Evolutionary conservation across 2,329 filamentous ascomycete species (phyloP), one percentile per base, ranked within the genome.

Genomic region (Colletotrichum phormii): DNA sequence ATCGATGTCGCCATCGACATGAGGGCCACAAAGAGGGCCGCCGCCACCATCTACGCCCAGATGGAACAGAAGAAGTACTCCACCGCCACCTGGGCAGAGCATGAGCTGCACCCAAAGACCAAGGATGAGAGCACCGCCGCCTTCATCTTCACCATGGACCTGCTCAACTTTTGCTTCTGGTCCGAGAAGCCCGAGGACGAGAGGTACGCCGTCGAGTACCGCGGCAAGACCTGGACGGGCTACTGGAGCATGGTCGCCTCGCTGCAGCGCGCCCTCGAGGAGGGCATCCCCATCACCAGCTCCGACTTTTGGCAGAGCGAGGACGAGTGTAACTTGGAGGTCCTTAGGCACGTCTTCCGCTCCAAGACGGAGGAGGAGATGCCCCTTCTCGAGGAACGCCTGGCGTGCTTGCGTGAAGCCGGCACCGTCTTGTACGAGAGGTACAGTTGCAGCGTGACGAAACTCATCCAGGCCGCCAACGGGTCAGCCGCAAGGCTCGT

Each of bases 111-210:
- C 78, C 97, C 97, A 1, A 93, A 95, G 81, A 78, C 89, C 54
- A 95, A 95, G 79, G 92, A 97, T 79, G 93, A 94, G 78, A 88
- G 83, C 63, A 95, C 95, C 0, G 90, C 97, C 26, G 92, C 94
- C 75, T 98, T 99, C 80, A 96, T 99, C 78, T 98, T 99, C 81
- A 95, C 94, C 24, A 97, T 99, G 95, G 97, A 99, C 81, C 82
- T 99, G 33, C 85, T 99, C 63, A 99, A 99, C 81, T 99, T 98
- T 80, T 97, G 93, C 26, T 99, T 99, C 82, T 99, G 97, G 97
- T 97, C 94, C 15, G 92, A 94, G 64, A 80, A 83, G 57, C 82
- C 86, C 0, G 91, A 93, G 12, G 88, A 91, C 5, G 91, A 96
- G 77, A 88, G 95, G 12, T 99, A 96, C 81, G 89, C 93, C 11